phyloP scores from a whole-genome alignment of 345 rosid genomes.

The Citrus medica region DNA sequence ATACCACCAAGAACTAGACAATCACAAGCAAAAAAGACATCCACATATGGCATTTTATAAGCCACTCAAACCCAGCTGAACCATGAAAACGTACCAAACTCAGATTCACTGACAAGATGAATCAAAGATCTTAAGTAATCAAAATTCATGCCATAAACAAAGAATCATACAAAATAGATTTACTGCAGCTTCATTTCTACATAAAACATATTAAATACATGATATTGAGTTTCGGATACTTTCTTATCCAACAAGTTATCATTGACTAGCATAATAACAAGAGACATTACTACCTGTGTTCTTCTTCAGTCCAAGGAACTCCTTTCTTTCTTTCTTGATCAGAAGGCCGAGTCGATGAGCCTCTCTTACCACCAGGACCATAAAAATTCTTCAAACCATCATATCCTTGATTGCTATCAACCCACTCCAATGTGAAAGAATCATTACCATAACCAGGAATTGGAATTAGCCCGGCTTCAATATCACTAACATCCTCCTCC shows the following conservation, averaged over 20 bases:
- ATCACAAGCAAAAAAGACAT: neutral
- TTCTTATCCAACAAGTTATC: neutral
- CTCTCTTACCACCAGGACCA: constrained; percentile 64
- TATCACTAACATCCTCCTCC: constrained; percentile 90
- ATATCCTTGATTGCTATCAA: constrained; percentile 31
- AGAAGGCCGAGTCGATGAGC: constrained; percentile 46
- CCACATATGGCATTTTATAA: neutral
- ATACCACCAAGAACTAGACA: constrained; percentile 12
- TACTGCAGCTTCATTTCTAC: neutral
- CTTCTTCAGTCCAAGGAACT: constrained; percentile 99
- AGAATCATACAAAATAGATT: neutral
- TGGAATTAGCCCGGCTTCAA: constrained; percentile 91
- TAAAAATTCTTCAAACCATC: constrained; percentile 48
- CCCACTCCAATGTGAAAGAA: constrained; percentile 88
- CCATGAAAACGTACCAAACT: neutral
- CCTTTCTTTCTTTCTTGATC: constrained; percentile 98
- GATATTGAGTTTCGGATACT: neutral
- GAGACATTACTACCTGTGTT: constrained; percentile 64
- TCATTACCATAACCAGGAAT: constrained; percentile 68
- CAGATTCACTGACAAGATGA: neutral
- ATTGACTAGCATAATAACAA: neutral
- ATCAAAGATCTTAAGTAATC: neutral
- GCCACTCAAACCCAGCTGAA: neutral
- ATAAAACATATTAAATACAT: neutral
- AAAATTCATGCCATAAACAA: neutral